These are phyloP conservation scores for Hymenoscyphus occultus DNA, from an alignment of 2,329 filamentous ascomycete species.

Conservation along the genomic window DNA sequence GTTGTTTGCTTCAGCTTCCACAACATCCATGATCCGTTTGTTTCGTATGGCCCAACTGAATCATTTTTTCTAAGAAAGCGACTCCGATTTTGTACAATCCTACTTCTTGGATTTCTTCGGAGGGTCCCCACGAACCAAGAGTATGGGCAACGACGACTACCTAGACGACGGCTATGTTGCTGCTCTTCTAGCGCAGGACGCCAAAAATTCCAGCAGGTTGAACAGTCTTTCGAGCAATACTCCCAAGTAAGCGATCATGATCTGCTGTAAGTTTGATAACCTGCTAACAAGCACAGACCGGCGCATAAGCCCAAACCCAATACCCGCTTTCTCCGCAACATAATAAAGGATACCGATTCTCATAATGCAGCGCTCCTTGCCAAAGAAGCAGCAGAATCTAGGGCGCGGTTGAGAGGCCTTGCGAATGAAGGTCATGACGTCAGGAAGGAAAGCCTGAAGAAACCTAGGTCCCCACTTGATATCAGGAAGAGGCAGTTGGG, in stretches of 20 bases:
- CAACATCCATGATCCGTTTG: neutral
- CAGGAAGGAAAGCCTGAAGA: slow-evolving; percentile 44
- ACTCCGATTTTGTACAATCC: neutral
- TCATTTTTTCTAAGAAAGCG: neutral
- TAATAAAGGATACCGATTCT: slow-evolving; percentile 81
- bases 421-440: slow-evolving; percentile 42
- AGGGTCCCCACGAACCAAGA: neutral
- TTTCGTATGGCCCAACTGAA: neutral
- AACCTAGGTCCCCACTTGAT: slow-evolving; percentile 36
- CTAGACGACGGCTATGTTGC: slow-evolving; percentile 78
- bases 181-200: slow-evolving; percentile 75
- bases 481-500: slow-evolving; percentile 58
- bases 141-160: slow-evolving; percentile 40
- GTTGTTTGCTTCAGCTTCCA: neutral
- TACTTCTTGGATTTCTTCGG: neutral
- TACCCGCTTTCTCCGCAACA: slow-evolving; percentile 81
- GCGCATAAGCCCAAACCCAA: slow-evolving; percentile 79
- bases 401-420: slow-evolving; percentile 64
- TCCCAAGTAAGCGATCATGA: slow-evolving; percentile 22
- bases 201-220: slow-evolving; percentile 49
- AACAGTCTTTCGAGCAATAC: slow-evolving; percentile 2
- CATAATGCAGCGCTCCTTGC: slow-evolving; percentile 87
- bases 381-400: slow-evolving; percentile 78
- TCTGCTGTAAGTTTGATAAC: neutral
- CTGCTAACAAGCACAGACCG: slow-evolving; percentile 25